phyloP scores from a whole-genome alignment of 2,329 filamentous ascomycete species.

The Penicillium sp. region DNA sequence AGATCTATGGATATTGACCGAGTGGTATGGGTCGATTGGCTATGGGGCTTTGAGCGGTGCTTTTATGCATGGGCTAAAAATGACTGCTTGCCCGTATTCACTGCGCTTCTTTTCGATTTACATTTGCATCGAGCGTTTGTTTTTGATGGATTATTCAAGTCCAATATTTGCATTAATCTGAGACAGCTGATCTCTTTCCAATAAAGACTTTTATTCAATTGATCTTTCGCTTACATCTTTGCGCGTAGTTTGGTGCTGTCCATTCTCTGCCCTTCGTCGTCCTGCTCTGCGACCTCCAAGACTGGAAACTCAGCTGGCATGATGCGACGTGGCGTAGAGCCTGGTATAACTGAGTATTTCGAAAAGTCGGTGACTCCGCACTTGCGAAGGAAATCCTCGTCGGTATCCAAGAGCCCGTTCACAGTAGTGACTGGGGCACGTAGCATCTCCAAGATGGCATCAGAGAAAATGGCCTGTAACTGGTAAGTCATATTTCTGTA shows the following conservation, averaged over 20 bases:
- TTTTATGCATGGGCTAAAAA: too few relatives aligned
- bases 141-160: neutral
- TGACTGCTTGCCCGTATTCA: neutral
- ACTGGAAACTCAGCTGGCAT: slow-evolving; percentile 73
- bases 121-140: neutral
- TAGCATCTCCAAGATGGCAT: slow-evolving; percentile 74
- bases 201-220: neutral
- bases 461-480: slow-evolving; percentile 66
- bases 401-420: slow-evolving; percentile 71
- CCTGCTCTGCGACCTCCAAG: slow-evolving; percentile 72
- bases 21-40: neutral
- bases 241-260: slow-evolving; percentile 57
- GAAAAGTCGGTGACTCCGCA: slow-evolving; percentile 68
- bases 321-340: slow-evolving; percentile 67
- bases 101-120: neutral
- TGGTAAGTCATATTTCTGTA: slow-evolving; percentile 2
- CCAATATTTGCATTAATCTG: slow-evolving; percentile 1
- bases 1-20: neutral
- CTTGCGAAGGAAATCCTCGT: slow-evolving; percentile 77
- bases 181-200: neutral
- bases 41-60: neutral
- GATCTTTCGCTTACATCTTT: neutral
- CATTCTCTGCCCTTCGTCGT: slow-evolving; percentile 72
- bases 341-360: slow-evolving; percentile 69
- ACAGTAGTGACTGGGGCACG: slow-evolving; percentile 59